Evolutionary conservation across 805 yeast genomes (phyloP).

Genomic region (Candida qinlingensis): DNA sequence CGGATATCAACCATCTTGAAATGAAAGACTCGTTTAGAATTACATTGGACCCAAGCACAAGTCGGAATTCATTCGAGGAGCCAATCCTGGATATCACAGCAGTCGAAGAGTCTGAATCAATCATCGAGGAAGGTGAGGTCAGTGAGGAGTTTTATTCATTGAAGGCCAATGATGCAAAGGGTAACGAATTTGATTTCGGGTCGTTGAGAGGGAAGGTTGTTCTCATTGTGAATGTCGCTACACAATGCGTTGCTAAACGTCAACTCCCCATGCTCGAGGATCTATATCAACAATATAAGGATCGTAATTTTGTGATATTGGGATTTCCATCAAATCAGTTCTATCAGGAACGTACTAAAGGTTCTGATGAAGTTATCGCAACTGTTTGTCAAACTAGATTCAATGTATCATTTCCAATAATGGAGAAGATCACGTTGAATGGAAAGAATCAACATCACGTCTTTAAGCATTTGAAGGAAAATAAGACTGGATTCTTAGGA

Average conservation of each 20-base stretch:
- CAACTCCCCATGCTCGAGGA: slow-evolving; percentile 71
- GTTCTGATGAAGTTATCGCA: slow-evolving; percentile 61
- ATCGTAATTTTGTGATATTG: slow-evolving; percentile 57
- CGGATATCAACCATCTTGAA: not conserved
- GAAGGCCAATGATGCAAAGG: not conserved
- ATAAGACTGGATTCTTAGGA: slow-evolving; percentile 52
- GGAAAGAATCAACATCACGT: not conserved
- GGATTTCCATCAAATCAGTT: slow-evolving; percentile 95
- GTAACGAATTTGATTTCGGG: slow-evolving; percentile 39
- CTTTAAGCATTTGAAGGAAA: slow-evolving; percentile 36
- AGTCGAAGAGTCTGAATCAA: not conserved
- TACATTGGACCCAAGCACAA: not conserved
- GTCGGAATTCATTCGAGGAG: not conserved
- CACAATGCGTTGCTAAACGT: slow-evolving; percentile 75
- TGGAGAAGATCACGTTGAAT: not conserved
- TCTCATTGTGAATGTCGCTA: slow-evolving; percentile 81
- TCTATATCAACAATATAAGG: slow-evolving; percentile 59
- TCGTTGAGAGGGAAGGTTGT: slow-evolving; percentile 72
- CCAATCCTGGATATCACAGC: not conserved
- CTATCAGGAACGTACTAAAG: slow-evolving; percentile 68
- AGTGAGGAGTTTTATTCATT: not conserved
- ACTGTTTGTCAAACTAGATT: slow-evolving; percentile 66
- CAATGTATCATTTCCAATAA: slow-evolving; percentile 43
- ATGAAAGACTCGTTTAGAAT: not conserved
- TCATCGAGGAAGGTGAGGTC: not conserved